These are phyloP conservation scores for Tetradesmus obliquus DNA, from an alignment of 139 green algal species.

Conservation along the genomic window DNA sequence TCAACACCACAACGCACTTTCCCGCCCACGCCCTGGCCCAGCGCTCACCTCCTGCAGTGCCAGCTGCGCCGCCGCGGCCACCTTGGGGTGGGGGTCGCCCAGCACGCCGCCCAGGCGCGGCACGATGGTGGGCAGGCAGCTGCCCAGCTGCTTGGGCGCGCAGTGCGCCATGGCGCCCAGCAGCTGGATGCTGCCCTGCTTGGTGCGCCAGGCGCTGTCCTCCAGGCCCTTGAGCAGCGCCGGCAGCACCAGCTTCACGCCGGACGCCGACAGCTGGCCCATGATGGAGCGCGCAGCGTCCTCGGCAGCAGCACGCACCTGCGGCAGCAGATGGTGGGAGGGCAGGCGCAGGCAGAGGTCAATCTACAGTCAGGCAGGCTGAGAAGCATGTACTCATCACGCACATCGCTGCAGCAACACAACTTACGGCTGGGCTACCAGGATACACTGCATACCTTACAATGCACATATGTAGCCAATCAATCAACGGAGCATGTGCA, in stretches of 20 bases:
- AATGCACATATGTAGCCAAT: too few species aligned
- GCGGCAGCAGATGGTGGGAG: slow-evolving; percentile 22
- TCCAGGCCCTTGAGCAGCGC: slow-evolving; percentile 90
- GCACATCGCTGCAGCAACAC: too few species aligned
- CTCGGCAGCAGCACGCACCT: slow-evolving; percentile 76
- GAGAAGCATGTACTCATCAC: background rate
- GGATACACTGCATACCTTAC: too few species aligned
- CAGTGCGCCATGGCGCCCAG: slow-evolving; percentile 98
- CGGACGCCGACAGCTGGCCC: slow-evolving; percentile 87
- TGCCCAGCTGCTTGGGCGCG: slow-evolving; percentile 94
- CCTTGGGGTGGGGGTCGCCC: slow-evolving; percentile 86
- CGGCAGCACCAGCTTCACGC: slow-evolving; percentile 97
- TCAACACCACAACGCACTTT: background rate
- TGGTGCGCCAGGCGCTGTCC: slow-evolving; percentile 92
- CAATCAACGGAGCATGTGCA: too few species aligned
- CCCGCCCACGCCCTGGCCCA: background rate
- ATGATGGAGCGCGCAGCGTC: slow-evolving; percentile 92
- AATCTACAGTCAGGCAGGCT: background rate
- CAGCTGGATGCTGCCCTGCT: slow-evolving; percentile 96
- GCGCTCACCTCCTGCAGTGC: slow-evolving; percentile 83
- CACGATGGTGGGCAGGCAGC: slow-evolving; percentile 94
- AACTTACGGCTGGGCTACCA: too few species aligned
- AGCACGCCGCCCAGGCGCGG: slow-evolving; percentile 82
- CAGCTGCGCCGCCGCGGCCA: slow-evolving; percentile 83
- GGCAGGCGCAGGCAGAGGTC: background rate